These are phyloP conservation scores for Aspergillus sp. DNA, from an alignment of 2,329 filamentous ascomycete species.

Conservation along the genomic window DNA sequence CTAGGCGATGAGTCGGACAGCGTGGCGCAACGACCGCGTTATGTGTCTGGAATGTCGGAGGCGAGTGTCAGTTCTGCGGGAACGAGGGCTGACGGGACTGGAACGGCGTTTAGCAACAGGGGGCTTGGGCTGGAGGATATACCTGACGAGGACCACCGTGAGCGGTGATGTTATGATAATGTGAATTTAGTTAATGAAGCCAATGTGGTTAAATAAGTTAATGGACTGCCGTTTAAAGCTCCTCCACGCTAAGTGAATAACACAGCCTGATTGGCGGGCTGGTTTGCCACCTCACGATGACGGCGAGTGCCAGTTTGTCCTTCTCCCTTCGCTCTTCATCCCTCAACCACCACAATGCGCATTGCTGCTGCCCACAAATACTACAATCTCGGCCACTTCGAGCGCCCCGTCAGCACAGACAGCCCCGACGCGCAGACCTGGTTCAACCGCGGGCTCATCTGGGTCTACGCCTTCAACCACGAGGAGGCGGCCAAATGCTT, in stretches of 20 bases:
- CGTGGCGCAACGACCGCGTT: slow-evolving; percentile 3
- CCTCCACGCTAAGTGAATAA: too few species aligned
- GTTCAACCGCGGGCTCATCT: slow-evolving; percentile 36
- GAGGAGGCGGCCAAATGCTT: slow-evolving; percentile 40
- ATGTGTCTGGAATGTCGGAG: slow-evolving; percentile 14
- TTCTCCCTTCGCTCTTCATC: too few species aligned
- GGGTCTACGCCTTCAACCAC: slow-evolving; percentile 43
- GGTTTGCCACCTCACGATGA: too few species aligned
- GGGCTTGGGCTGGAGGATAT: slow-evolving; percentile 12
- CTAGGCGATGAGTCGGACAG: not conserved
- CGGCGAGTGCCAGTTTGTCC: not conserved
- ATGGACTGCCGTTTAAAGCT: too few species aligned
- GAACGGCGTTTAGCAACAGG: not conserved
- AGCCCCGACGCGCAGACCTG: slow-evolving; percentile 30
- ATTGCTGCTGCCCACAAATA: slow-evolving; percentile 7
- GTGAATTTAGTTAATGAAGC: too few species aligned
- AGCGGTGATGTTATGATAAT: not conserved
- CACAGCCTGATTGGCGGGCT: fast-evolving
- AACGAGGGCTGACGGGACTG: not conserved
- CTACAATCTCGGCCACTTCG: slow-evolving; percentile 33
- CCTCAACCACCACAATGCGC: not conserved
- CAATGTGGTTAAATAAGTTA: too few species aligned
- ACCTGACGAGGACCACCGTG: not conserved
- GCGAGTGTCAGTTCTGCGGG: slow-evolving; percentile 11
- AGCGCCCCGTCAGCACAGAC: slow-evolving; percentile 32